These are phyloP conservation scores for Cryoendolithus antarcticus DNA, from an alignment of 2,329 filamentous ascomycete species.

Conservation along the genomic window DNA sequence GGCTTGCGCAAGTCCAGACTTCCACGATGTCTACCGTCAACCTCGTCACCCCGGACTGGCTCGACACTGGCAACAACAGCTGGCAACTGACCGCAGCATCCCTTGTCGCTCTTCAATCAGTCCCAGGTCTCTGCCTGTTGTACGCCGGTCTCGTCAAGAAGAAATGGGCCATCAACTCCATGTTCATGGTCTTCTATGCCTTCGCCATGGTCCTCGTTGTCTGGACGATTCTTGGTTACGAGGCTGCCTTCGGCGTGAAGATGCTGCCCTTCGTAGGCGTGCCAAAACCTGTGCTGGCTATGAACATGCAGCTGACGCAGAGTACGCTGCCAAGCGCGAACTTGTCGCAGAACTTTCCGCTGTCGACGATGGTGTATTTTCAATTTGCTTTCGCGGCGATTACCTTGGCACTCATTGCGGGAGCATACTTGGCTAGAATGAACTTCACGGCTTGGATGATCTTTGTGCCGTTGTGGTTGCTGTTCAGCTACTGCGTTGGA, in stretches of 20 bases:
- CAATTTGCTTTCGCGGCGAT: conserved; percentile 43
- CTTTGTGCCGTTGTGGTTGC: conserved; percentile 41
- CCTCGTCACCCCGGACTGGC: conserved; percentile 7
- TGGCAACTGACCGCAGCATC: conserved; percentile 41
- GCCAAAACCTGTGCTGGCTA: conserved; percentile 35
- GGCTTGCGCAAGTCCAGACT: no score
- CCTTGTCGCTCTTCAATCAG: conserved; percentile 37
- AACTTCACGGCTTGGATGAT: conserved; percentile 41
- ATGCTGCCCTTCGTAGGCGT: conserved; percentile 39
- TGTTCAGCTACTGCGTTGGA: conserved; percentile 33
- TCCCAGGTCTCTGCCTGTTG: conserved; percentile 38
- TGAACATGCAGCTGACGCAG: conserved; percentile 33
- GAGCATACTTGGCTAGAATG: conserved; percentile 37
- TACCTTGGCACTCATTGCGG: conserved; percentile 36
- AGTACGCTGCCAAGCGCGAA: conserved; percentile 31
- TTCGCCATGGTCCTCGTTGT: conserved; percentile 37
- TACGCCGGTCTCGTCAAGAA: conserved; percentile 38
- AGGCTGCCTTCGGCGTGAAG: conserved; percentile 36
- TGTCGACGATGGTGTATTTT: conserved; percentile 41
- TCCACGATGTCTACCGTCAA: no score
- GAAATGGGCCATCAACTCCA: conserved; percentile 27
- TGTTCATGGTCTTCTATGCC: conserved; percentile 41
- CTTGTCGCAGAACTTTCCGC: conserved; percentile 31
- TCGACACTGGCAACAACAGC: conserved; percentile 38
- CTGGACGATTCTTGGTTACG: conserved; percentile 40